phyloP scores from a whole-genome alignment of 2,329 filamentous ascomycete species.

The Pyricularia sp. region DNA sequence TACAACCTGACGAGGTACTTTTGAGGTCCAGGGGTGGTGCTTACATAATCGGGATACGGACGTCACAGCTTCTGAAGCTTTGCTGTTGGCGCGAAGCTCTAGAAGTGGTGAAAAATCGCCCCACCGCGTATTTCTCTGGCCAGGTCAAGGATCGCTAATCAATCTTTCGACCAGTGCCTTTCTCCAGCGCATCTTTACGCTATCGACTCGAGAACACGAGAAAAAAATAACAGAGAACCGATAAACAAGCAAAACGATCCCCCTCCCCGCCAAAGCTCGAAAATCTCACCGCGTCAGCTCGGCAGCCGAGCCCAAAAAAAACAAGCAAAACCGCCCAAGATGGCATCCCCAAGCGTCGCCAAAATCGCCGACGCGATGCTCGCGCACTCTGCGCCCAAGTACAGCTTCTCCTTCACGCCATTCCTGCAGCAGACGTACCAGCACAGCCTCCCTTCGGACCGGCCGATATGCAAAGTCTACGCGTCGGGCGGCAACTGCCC shows the following conservation, averaged over 20 bases:
- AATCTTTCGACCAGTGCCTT: neutral
- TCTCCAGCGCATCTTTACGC: neutral
- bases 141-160: neutral
- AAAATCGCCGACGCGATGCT: constrained; percentile 39
- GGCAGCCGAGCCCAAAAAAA: neutral
- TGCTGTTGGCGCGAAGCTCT: neutral
- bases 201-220: neutral
- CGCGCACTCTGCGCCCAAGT: constrained; percentile 42
- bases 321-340: neutral
- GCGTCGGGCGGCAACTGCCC: constrained; percentile 72
- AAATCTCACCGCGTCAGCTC: neutral
- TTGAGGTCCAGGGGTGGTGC: neutral
- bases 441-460: constrained; percentile 70
- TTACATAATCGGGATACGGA: neutral
- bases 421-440: constrained; percentile 79
- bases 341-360: constrained; percentile 1
- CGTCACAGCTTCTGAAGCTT: neutral
- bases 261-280: too few species aligned
- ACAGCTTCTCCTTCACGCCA: constrained; percentile 75
- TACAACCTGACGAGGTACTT: neutral
- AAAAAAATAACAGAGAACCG: neutral
- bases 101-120: neutral
- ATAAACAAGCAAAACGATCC: too few species aligned
- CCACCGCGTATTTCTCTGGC: neutral
- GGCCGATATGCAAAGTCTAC: constrained; percentile 80